Evolutionary conservation across 2,329 filamentous ascomycete species (phyloP), one percentile per base, ranked within the genome.

Genomic region (Aschersonia sp.): DNA sequence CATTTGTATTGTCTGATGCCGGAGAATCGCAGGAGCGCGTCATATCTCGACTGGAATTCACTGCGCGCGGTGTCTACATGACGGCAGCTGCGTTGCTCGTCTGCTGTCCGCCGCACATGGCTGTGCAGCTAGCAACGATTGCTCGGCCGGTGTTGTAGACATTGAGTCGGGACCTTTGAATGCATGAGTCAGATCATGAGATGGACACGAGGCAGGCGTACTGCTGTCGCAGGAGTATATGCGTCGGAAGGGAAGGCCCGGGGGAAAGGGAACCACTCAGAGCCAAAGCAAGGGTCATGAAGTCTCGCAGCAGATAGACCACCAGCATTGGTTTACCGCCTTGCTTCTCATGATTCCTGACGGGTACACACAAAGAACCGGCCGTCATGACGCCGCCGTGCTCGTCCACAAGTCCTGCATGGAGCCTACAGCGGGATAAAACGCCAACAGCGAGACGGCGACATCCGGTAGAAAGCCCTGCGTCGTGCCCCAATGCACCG

Each of bases 401-500:
- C 60, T 54, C 45, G 55, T 60, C 72, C 72, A 75, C 44, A 72
- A 44, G 51, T 68, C 66, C 53, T 62, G 57, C 62, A 75, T 69
- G 57, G 67, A 63, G 43, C 71, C 64, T 4, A 63, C 54, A 1
- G 71, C 67, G 2, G 72, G 71, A 28, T 73, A 65, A 44, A 63
- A 59, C 2, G 66, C 72, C 47, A 74, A 54, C 46, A 67, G 31
- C n/a, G 64, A 62, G 20, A 74, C 57, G 3, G 60, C 54, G 31
- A 65, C 51, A 43, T 74, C 71, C 38, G 63, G 61, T 47, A 75
- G 55, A 40, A 62, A 55, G 5, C 85, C 86, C 49, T 76, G 69
- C 51, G 85, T 79, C 41, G 82, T 63, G 57, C 86, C 84, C 83
- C 85, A 95, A 68, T 96, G 88, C 30, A 91, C 59, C 51, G 86